Base-by-base conservation (phyloP, 2,329 filamentous ascomycete genomes). In the Beauveria pseudobassiana region DNA sequence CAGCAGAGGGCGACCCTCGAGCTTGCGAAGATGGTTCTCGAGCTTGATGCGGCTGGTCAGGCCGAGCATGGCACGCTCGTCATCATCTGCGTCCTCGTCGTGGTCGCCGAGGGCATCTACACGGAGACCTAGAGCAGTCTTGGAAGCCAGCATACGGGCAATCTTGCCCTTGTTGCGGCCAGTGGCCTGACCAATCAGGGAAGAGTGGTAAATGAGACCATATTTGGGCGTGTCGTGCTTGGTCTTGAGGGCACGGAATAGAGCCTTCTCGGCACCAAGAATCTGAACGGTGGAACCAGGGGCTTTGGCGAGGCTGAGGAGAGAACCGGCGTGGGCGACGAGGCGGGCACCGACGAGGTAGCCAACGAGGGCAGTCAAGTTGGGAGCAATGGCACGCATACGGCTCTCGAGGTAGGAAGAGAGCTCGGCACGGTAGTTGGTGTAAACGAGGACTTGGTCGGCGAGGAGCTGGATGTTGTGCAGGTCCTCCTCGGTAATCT, bases 91-190 rank as follows among this genome's bases (percentile, higher is more conserved):
- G 54, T 89, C 86, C 62, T 88, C 85, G 52, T 83, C 82, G 65
- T 84, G 71, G 20, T 74, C 71, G 57, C 72, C 76, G 26, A 81
- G 86, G 30, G 95, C 91, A 75, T 99, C 95, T 55, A 96, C 90
- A 77, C 95, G 92, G 54, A 97, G 82, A 81, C 93, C 93, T 56
- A 99, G 85, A 28, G 95, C 91, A 52, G 93, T 87, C 82, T 98
- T 98, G 68, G 93, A 89, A 54, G 95, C 90, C 64, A 99, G 84
- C 82, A 96, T 92, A 83, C 95, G 91, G 48, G 95, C 95, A 72
- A 99, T 96, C 83, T 99, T 99, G 70, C 95, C 95, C 87, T 99
- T 99, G 82, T 98, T 98, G 81, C 91, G 93, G 71, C 95, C 95
- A 22, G 91, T 96, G 34, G 95, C 95, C 79, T 99, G 95, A 50